Conservation (phyloP, 257 asterid species). For the Linaria vulgaris region DNA sequence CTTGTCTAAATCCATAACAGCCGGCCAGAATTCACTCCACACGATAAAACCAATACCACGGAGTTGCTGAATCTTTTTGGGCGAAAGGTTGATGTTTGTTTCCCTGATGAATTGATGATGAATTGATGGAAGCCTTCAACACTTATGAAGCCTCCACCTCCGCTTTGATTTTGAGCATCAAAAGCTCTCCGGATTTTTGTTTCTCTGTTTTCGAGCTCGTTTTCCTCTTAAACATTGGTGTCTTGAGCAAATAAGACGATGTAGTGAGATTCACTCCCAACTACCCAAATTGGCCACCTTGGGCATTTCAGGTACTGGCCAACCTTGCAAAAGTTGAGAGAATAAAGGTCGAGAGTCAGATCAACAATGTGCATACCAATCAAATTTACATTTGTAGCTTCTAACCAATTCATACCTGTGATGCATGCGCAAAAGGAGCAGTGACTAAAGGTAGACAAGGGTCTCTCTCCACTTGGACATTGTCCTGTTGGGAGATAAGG, state of each 20-base stretch:
- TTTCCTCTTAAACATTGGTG: slow-evolving; percentile 84
- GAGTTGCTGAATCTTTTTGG: slow-evolving; percentile 68
- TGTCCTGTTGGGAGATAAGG: no score
- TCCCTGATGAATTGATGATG: slow-evolving; percentile 73
- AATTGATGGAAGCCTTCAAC: slow-evolving; percentile 87
- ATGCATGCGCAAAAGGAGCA: slow-evolving; percentile 99
- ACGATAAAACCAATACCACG: slow-evolving; percentile 73
- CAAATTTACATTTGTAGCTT: slow-evolving; percentile 11
- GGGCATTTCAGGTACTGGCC: slow-evolving; percentile 89
- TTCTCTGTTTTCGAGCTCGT: slow-evolving; percentile 76
- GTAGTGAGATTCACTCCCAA: slow-evolving; percentile 96
- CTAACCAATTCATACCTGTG: slow-evolving; percentile 64
- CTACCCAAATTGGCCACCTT: slow-evolving; percentile 98
- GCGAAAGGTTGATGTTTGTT: slow-evolving; percentile 56
- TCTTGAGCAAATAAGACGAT: slow-evolving; percentile 88
- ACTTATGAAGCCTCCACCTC: slow-evolving; percentile 95
- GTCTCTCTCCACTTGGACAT: slow-evolving; percentile 84
- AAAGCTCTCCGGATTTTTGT: slow-evolving; percentile 80
- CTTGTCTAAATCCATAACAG: slow-evolving; percentile 74
- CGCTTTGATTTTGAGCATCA: slow-evolving; percentile 93
- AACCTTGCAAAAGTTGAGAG: slow-evolving; percentile 87
- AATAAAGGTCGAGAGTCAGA: slow-evolving; percentile 44
- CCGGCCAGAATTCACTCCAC: slow-evolving; percentile 98
- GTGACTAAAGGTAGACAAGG: slow-evolving; percentile 94
- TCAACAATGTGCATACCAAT: background rate